These are phyloP conservation scores for Candida khao-thaluensis DNA, from an alignment of 805 yeast species.

Conservation along the genomic window DNA sequence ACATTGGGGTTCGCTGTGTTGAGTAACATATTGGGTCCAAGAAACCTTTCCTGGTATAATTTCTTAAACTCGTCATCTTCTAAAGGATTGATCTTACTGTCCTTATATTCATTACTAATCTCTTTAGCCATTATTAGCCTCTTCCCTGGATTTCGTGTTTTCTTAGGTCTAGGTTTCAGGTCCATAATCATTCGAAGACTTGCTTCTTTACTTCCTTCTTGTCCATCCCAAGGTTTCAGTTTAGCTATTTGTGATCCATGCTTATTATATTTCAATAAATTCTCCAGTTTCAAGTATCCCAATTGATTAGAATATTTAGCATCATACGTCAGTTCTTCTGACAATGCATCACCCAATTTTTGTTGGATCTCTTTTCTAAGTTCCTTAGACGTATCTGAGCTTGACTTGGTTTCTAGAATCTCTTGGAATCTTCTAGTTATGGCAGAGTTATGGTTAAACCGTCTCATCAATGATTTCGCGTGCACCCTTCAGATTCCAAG, in stretches of 20 bases:
- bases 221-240: constrained; percentile 33
- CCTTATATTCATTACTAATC: constrained; percentile 59
- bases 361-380: neutral
- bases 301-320: constrained; percentile 9
- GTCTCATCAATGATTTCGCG: constrained; percentile 1
- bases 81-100: constrained; percentile 23
- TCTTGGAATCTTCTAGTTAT: constrained; percentile 32
- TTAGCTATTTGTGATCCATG: constrained; percentile 30
- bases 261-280: constrained; percentile 24
- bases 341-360: constrained; percentile 1
- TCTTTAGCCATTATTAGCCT: constrained; percentile 61
- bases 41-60: constrained; percentile 60
- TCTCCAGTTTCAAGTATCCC: constrained; percentile 31
- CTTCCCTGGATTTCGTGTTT: constrained; percentile 19
- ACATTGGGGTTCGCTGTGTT: constrained; percentile 41
- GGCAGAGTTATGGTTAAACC: constrained; percentile 19
- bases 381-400: constrained; percentile 8
- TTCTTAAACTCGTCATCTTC: constrained; percentile 51
- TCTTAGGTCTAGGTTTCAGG: constrained; percentile 22
- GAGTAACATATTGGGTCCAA: constrained; percentile 54
- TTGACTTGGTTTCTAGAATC: constrained; percentile 30
- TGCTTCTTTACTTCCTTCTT: constrained; percentile 25
- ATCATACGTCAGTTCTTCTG: constrained; percentile 12
- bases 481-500: too few species aligned
- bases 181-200: constrained; percentile 35